Evolutionary conservation across 169 alveolate species (phyloP).

Genomic region (Pseudocohnilembus persalinus): DNA sequence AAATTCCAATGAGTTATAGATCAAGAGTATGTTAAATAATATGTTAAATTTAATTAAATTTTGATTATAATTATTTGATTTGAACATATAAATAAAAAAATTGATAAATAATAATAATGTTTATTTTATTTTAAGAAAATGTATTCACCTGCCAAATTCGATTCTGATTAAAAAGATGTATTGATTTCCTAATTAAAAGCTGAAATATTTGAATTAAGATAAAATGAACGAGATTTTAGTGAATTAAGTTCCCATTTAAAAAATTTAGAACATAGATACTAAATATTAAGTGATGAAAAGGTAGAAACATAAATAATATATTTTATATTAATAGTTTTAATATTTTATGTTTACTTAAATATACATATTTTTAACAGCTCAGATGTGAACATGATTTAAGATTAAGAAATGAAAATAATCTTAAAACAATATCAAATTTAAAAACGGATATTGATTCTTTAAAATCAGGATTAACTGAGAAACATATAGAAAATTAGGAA

Average conservation of each 20-base stretch:
- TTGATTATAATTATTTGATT: too few species aligned
- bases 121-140: slow-evolving; percentile 17
- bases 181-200: slow-evolving; percentile 42
- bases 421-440: slow-evolving; percentile 25
- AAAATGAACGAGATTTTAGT: slow-evolving; percentile 43
- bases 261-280: slow-evolving; percentile 47
- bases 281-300: slow-evolving; percentile 41
- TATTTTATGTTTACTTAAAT: not conserved
- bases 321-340: not conserved
- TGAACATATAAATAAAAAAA: too few species aligned
- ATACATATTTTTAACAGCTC: not conserved
- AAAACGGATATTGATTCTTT: slow-evolving; percentile 40
- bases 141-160: slow-evolving; percentile 39
- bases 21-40: too few species aligned
- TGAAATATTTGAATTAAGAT: slow-evolving; percentile 43
- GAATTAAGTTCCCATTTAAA: slow-evolving; percentile 43
- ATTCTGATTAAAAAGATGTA: slow-evolving; percentile 42
- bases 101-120: too few species aligned
- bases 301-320: not conserved
- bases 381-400: slow-evolving; percentile 46
- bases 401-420: slow-evolving; percentile 27
- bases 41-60: too few species aligned
- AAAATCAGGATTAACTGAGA: slow-evolving; percentile 41
- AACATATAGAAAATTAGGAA: slow-evolving; percentile 44
- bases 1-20: too few species aligned